These are phyloP conservation scores for Helotiales sp. DNA, from an alignment of 2,329 filamentous ascomycete genomes.

Conservation along the genomic window DNA sequence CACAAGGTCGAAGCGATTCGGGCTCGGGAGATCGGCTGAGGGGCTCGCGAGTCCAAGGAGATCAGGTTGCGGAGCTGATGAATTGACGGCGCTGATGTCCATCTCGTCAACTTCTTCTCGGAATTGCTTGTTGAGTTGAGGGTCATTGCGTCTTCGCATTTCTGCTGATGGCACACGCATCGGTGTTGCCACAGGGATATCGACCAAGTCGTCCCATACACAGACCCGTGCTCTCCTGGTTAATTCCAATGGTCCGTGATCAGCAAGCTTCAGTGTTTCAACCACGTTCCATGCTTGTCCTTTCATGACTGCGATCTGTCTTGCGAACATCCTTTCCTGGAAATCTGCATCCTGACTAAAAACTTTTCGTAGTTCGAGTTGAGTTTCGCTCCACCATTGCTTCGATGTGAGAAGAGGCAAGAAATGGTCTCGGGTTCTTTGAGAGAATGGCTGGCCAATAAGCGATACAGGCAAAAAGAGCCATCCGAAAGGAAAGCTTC, in stretches of 20 bases:
- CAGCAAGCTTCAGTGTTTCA: slow-evolving; percentile 88
- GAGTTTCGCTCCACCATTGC: slow-evolving; percentile 95
- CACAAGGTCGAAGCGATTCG: slow-evolving; percentile 72
- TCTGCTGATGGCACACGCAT: slow-evolving; percentile 85
- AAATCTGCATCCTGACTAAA: slow-evolving; percentile 95
- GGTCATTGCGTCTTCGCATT: slow-evolving; percentile 65
- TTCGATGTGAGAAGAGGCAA: slow-evolving; percentile 93
- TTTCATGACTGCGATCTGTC: slow-evolving; percentile 98
- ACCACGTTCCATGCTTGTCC: slow-evolving; percentile 99
- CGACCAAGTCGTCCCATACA: slow-evolving; percentile 97
- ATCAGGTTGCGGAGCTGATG: slow-evolving; percentile 60
- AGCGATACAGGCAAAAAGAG: slow-evolving; percentile 94
- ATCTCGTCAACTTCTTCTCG: slow-evolving; percentile 72
- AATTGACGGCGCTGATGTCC: slow-evolving; percentile 77
- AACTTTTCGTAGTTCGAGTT: slow-evolving; percentile 78
- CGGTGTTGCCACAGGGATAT: slow-evolving; percentile 91
- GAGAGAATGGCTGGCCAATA: slow-evolving; percentile 93
- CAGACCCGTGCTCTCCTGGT: slow-evolving; percentile 88
- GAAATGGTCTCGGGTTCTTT: slow-evolving; percentile 91
- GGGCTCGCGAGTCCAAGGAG: slow-evolving; percentile 58
- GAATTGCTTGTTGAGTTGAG: slow-evolving; percentile 41
- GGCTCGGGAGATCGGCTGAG: slow-evolving; percentile 67
- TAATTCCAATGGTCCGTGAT: slow-evolving; percentile 91
- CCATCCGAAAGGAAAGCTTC: slow-evolving; percentile 96
- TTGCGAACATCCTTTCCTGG: slow-evolving; percentile 98